Conservation (phyloP, 306 rosid species). For the Pachyrhizus erosus region DNA sequence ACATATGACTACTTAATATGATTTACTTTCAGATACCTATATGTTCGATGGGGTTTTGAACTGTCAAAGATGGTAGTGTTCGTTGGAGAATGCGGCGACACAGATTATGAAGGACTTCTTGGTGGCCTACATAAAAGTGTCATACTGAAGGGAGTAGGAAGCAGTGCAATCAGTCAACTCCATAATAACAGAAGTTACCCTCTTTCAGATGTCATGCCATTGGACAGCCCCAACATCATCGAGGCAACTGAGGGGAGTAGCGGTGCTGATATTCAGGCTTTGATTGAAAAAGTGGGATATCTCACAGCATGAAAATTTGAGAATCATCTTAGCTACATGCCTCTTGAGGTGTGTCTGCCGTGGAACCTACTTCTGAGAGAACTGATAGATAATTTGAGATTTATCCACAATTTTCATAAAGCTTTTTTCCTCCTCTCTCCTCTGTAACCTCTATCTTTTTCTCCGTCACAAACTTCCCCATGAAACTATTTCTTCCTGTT, state of each 20-base stretch:
- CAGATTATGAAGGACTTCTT: conserved; percentile 94
- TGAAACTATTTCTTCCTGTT: conserved; percentile 39
- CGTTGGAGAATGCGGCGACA: conserved; percentile 94
- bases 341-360: not conserved
- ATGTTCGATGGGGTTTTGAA: conserved; percentile 95
- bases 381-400: conserved; percentile 23
- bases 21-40: conserved; percentile 76
- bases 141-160: conserved; percentile 78
- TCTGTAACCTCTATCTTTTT: conserved; percentile 32
- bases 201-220: conserved; percentile 82
- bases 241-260: conserved; percentile 66
- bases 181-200: conserved; percentile 88
- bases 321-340: conserved; percentile 27
- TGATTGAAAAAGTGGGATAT: conserved; percentile 73
- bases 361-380: conserved; percentile 36
- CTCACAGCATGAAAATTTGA: conserved; percentile 48
- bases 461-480: conserved; percentile 14
- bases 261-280: conserved; percentile 65
- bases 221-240: conserved; percentile 73
- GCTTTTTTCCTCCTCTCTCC: conserved; percentile 27
- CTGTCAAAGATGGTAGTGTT: conserved; percentile 92
- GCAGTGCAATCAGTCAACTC: conserved; percentile 68
- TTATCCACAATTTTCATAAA: conserved; percentile 36
- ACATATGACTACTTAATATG: conserved; percentile 35
- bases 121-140: conserved; percentile 87